Conservation (phyloP, 108 stramenopile genomes). For the Pseudonitzschia delicatissima region DNA sequence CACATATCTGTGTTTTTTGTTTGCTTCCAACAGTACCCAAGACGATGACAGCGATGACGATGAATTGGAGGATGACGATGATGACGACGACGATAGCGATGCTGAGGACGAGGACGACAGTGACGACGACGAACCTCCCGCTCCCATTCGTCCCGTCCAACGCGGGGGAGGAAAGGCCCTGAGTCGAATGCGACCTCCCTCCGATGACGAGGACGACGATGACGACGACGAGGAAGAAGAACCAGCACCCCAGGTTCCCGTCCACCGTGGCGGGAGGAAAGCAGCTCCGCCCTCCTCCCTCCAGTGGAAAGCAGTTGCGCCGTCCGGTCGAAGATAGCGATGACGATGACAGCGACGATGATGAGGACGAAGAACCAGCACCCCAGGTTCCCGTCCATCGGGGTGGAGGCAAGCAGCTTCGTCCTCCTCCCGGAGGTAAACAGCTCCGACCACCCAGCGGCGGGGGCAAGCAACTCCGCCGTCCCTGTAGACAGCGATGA, state of each 20-base stretch:
- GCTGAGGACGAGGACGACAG: no score
- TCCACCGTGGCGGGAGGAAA: constrained; percentile 47
- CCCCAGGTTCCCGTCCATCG: constrained; percentile 33
- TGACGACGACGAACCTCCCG: constrained; percentile 34
- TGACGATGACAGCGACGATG: constrained; percentile 34
- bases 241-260: constrained; percentile 2
- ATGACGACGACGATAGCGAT: constrained; percentile 52
- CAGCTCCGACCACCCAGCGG: constrained; percentile 52
- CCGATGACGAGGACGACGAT: constrained; percentile 37
- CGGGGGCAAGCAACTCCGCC: constrained; percentile 20
- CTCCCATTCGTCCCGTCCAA: constrained; percentile 32
- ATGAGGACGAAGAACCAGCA: constrained; percentile 31
- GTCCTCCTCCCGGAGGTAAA: constrained; percentile 43
- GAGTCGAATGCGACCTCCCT: constrained; percentile 36
- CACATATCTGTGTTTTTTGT: no score
- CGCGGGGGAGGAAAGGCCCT: constrained; percentile 56
- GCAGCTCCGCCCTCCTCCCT: constrained; percentile 51
- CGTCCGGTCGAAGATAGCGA: constrained; percentile 18
- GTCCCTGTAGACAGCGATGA: constrained; percentile 22
- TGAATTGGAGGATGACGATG: constrained; percentile 40
- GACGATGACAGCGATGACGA: constrained; percentile 45
- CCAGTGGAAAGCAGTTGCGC: constrained; percentile 24
- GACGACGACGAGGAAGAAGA: constrained; percentile 35
- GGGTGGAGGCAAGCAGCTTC: constrained; percentile 20
- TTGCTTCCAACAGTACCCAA: constrained; percentile 2